Evolutionary conservation across 495 filamentous ascomycete genomes (phyloP).

Genomic region (Hypoxylon rickii): DNA sequence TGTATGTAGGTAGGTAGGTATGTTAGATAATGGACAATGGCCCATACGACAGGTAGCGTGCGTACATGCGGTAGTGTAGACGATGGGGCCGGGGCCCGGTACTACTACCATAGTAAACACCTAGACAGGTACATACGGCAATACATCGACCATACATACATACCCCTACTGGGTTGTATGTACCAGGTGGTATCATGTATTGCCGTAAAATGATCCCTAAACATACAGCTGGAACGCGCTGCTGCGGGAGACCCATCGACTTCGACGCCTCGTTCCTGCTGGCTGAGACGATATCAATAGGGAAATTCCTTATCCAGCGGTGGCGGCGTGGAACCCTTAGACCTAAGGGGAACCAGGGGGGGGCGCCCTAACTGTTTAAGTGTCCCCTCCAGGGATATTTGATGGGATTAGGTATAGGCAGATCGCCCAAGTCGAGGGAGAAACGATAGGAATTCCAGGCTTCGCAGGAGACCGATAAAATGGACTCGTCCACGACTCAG

Average conservation of each 20-base stretch:
- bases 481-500: conserved; percentile 26
- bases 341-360: conserved; percentile 6
- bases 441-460: conserved; percentile 17
- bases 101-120: conserved; percentile 7
- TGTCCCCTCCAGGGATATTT: conserved; percentile 27
- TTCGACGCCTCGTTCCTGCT: conserved; percentile 32
- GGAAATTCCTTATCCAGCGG: conserved; percentile 30
- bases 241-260: conserved; percentile 22
- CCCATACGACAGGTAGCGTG: background rate
- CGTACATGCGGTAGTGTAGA: too few relatives aligned
- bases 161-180: too few relatives aligned
- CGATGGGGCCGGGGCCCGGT: conserved; percentile 2
- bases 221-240: conserved; percentile 30
- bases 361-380: conserved; percentile 13
- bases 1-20: too few relatives aligned
- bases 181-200: background rate
- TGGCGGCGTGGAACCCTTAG: conserved; percentile 29
- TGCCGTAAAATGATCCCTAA: background rate
- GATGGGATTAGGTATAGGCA: too few relatives aligned
- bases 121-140: too few relatives aligned
- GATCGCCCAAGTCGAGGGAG: conserved; percentile 26
- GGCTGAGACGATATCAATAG: conserved; percentile 34
- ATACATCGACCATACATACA: too few relatives aligned
- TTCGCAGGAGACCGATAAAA: conserved; percentile 14
- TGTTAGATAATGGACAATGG: background rate